Percentiles rank a stretch among this genome's conserved stretches.
Evolutionary conservation across 2,329 filamentous ascomycete species (phyloP).

Genomic region (Gaeumannomyces sp.): DNA sequence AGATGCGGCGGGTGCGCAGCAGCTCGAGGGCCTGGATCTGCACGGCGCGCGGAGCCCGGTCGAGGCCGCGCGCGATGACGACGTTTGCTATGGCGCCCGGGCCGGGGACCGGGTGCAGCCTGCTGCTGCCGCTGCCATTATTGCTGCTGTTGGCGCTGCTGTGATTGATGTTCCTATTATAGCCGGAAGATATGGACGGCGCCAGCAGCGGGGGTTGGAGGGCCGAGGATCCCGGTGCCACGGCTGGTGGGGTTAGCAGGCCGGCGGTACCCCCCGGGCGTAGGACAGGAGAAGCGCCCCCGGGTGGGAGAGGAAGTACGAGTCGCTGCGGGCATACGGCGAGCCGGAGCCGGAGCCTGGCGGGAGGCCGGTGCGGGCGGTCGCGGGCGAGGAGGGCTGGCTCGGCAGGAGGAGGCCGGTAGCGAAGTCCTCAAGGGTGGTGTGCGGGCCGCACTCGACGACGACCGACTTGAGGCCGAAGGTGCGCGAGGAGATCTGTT

Average conservation of each 20-base stretch:
- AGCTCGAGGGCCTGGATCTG: slow-evolving; percentile 79
- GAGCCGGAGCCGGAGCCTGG: slow-evolving; percentile 13
- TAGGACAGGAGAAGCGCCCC: slow-evolving; percentile 1
- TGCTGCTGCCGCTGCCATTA: slow-evolving; percentile 8
- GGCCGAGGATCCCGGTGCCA: slow-evolving; percentile 6
- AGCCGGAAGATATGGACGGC: background rate
- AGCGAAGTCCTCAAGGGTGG: slow-evolving; percentile 76
- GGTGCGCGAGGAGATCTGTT: slow-evolving; percentile 57
- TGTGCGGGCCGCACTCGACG: slow-evolving; percentile 65
- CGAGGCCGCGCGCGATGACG: slow-evolving; percentile 73
- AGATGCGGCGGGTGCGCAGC: slow-evolving; percentile 71
- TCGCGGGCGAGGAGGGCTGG: slow-evolving; percentile 29
- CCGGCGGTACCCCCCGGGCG: slow-evolving; percentile 3
- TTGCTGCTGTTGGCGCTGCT: background rate
- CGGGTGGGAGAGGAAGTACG: slow-evolving; percentile 18
- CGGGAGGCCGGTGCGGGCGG: slow-evolving; percentile 16
- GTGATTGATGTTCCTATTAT: background rate
- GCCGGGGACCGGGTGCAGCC: slow-evolving; percentile 8
- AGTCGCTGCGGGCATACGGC: slow-evolving; percentile 13
- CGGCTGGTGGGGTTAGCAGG: background rate
- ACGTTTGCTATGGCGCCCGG: slow-evolving; percentile 62
- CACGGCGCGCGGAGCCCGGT: slow-evolving; percentile 64
- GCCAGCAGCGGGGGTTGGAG: background rate
- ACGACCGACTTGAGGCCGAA: slow-evolving; percentile 68
- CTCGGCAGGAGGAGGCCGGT: slow-evolving; percentile 54